Conservation (phyloP, 106 monocot genomes). For the Amphibolis antarctica region DNA sequence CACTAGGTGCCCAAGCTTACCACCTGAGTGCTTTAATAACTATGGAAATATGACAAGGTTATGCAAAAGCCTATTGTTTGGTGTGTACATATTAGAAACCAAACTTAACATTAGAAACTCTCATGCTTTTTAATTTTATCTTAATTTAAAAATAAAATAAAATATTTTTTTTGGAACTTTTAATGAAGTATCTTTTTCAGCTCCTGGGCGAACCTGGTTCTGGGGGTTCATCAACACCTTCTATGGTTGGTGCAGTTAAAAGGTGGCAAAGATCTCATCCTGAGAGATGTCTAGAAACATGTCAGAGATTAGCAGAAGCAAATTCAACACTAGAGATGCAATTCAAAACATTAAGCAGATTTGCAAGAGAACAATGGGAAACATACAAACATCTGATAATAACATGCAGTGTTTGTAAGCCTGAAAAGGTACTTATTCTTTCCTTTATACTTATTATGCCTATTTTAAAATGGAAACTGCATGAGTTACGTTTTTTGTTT, state of each 20-base stretch:
- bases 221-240: conserved; percentile 95
- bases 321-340: conserved; percentile 64
- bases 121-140: too few species aligned
- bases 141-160: too few species aligned
- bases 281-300: conserved; percentile 47
- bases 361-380: conserved; percentile 46
- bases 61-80: too few species aligned
- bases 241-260: conserved; percentile 94
- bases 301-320: conserved; percentile 45
- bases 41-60: too few species aligned
- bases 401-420: conserved; percentile 40
- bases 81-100: too few species aligned
- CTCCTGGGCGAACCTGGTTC: conserved; percentile 85
- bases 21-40: too few species aligned
- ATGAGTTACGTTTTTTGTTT: too few species aligned
- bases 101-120: too few species aligned
- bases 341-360: conserved; percentile 49
- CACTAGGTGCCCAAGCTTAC: too few species aligned
- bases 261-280: conserved; percentile 84
- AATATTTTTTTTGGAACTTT: background rate
- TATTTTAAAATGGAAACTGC: too few species aligned
- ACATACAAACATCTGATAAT: conserved; percentile 39
- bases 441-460: background rate
- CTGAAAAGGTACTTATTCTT: conserved; percentile 39
- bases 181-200: conserved; percentile 22